A percentile compares a stretch with the other conserved stretches of the same genome.
Conservation (phyloP, 2,329 filamentous ascomycete genomes). For the Phialophora macrospora region DNA sequence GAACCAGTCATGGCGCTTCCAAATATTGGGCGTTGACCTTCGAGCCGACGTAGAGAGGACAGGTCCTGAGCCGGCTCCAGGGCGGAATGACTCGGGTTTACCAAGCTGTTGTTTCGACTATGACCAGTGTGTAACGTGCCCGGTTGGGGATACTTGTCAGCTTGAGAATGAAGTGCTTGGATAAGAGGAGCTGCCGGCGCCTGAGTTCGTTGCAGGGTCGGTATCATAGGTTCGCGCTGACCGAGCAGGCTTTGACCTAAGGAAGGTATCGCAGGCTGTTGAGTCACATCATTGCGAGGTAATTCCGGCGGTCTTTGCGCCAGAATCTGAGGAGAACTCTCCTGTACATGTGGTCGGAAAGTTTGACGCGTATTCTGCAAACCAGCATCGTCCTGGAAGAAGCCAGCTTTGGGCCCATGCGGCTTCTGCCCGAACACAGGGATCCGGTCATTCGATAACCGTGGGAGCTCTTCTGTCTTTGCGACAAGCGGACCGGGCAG, state of each 20-base stretch:
- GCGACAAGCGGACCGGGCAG: constrained; percentile 17
- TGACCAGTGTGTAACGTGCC: constrained; percentile 29
- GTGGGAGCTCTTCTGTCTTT: constrained; percentile 44
- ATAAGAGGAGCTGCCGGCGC: constrained; percentile 17
- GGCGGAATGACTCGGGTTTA: constrained; percentile 17
- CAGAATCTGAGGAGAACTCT: constrained; percentile 40
- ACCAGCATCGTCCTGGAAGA: constrained; percentile 51
- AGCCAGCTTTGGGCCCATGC: constrained; percentile 51
- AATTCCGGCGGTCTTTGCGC: constrained; percentile 31
- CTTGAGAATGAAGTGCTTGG: constrained; percentile 26
- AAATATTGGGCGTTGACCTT: constrained; percentile 26
- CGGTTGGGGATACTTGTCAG: constrained; percentile 28
- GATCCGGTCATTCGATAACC: constrained; percentile 41
- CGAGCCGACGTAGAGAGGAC: constrained; percentile 27
- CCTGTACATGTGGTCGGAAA: constrained; percentile 44
- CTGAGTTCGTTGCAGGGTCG: constrained; percentile 26
- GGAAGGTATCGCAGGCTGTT: constrained; percentile 19
- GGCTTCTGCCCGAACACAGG: constrained; percentile 43
- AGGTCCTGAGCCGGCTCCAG: constrained; percentile 29
- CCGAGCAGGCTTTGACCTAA: constrained; percentile 21
- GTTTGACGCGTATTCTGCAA: constrained; percentile 41
- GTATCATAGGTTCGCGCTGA: constrained; percentile 25
- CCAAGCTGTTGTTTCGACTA: constrained; percentile 29
- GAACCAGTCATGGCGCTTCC: constrained; percentile 22
- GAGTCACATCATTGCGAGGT: constrained; percentile 20